These are phyloP conservation scores for Xerocomus potaroensis DNA, from an alignment of 768 basidiomycete genomes.

Conservation along the genomic window DNA sequence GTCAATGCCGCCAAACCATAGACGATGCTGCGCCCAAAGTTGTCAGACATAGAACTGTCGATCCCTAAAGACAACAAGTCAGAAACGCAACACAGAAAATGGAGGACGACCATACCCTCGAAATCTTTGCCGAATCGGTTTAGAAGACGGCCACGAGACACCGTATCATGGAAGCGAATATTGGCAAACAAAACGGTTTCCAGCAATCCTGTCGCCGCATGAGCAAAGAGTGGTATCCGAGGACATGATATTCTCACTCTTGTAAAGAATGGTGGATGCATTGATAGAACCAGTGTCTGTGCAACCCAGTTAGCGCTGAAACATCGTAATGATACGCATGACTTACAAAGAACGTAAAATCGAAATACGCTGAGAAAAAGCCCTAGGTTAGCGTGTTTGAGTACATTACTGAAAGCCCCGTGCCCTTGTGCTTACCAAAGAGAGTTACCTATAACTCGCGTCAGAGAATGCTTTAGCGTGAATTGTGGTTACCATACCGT, in stretches of 20 bases:
- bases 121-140: slow-evolving; percentile 91
- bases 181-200: slow-evolving; percentile 83
- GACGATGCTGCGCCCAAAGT: slow-evolving; percentile 76
- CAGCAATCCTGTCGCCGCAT: slow-evolving; percentile 43
- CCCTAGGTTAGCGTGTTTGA: slow-evolving; percentile 36
- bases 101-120: slow-evolving; percentile 43
- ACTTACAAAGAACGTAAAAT: slow-evolving; percentile 70
- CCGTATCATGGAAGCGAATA: slow-evolving; percentile 90
- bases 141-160: slow-evolving; percentile 76
- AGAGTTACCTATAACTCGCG: slow-evolving; percentile 33
- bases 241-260: slow-evolving; percentile 38
- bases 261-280: slow-evolving; percentile 74
- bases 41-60: slow-evolving; percentile 78
- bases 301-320: slow-evolving; percentile 3
- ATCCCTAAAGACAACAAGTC: slow-evolving; percentile 47
- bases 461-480: slow-evolving; percentile 10
- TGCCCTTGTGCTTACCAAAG: slow-evolving; percentile 26
- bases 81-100: neutral
- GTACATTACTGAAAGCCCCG: too few relatives aligned
- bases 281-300: slow-evolving; percentile 74
- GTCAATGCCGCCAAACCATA: slow-evolving; percentile 67
- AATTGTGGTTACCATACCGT: slow-evolving; percentile 34
- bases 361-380: slow-evolving; percentile 55
- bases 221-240: slow-evolving; percentile 6
- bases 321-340: neutral